Conservation (phyloP, 2,329 filamentous ascomycete genomes). For the Talaromyces sp. region DNA sequence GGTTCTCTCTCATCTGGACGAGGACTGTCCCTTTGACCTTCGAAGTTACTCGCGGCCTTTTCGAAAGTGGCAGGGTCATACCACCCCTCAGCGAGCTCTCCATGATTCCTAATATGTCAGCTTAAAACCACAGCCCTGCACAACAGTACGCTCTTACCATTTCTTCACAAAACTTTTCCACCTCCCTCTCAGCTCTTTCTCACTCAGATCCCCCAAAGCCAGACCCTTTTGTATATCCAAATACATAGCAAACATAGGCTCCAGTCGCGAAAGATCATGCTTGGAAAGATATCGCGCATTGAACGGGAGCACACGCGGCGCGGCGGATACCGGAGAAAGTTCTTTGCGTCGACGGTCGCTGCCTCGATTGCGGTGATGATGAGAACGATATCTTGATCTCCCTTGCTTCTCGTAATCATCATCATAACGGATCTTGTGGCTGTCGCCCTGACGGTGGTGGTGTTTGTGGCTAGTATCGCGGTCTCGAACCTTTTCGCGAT, state of each 20-base stretch:
- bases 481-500: constrained; percentile 31
- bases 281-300: constrained; percentile 62
- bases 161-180: constrained; percentile 92
- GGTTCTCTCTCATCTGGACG: neutral
- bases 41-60: constrained; percentile 30
- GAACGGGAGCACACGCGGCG: constrained; percentile 54
- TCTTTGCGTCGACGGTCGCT: constrained; percentile 6
- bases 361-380: constrained; percentile 13
- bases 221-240: constrained; percentile 81
- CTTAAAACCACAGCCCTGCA: constrained; percentile 8
- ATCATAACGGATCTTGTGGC: neutral
- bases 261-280: constrained; percentile 60
- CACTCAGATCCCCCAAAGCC: constrained; percentile 61
- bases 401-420: neutral
- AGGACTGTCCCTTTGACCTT: neutral
- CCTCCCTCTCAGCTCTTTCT: constrained; percentile 70
- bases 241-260: constrained; percentile 74
- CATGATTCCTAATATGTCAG: constrained; percentile 67
- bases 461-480: constrained; percentile 25
- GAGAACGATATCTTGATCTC: neutral
- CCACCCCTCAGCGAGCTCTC: constrained; percentile 84
- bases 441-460: constrained; percentile 26
- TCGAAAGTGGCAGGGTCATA: constrained; percentile 74
- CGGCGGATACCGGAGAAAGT: constrained; percentile 5
- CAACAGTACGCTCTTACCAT: constrained; percentile 55